Conservation (phyloP, 2,329 filamentous ascomycete species). For the Hortaea werneckii region DNA sequence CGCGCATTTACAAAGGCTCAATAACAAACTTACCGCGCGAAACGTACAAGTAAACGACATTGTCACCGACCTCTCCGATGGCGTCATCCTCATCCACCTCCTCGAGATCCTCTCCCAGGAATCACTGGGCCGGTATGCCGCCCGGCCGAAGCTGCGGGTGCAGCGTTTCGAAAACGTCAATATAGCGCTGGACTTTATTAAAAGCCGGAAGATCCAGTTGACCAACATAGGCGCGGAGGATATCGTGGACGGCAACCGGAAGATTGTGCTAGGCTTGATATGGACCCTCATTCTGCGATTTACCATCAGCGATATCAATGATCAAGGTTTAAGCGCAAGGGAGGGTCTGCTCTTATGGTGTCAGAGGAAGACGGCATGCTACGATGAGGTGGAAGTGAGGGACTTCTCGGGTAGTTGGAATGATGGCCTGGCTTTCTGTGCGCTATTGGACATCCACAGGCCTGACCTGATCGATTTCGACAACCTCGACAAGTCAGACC, state of each 20-base stretch:
- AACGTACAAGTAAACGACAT: conserved; percentile 76
- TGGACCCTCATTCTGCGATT: conserved; percentile 98
- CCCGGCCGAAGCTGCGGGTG: conserved; percentile 89
- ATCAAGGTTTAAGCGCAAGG: conserved; percentile 95
- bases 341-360: conserved; percentile 94
- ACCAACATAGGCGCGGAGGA: conserved; percentile 98
- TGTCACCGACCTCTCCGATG: conserved; percentile 82
- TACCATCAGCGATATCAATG: conserved; percentile 97
- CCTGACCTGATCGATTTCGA: conserved; percentile 97
- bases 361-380: conserved; percentile 96
- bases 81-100: conserved; percentile 90
- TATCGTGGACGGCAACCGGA: conserved; percentile 93
- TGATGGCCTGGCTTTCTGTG: conserved; percentile 91
- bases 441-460: conserved; percentile 88
- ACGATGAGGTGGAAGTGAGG: conserved; percentile 88
- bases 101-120: conserved; percentile 93
- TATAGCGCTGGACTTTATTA: conserved; percentile 87
- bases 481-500: conserved; percentile 83
- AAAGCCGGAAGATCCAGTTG: conserved; percentile 82
- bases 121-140: conserved; percentile 91
- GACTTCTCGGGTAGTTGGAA: conserved; percentile 98
- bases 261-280: conserved; percentile 93
- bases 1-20: conserved; percentile 50
- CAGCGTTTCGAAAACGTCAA: conserved; percentile 98
- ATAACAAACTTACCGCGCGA: conserved; percentile 79